phyloP scores from a whole-genome alignment of 768 basidiomycete genomes.

The Erythrobasidium yunnanense region DNA sequence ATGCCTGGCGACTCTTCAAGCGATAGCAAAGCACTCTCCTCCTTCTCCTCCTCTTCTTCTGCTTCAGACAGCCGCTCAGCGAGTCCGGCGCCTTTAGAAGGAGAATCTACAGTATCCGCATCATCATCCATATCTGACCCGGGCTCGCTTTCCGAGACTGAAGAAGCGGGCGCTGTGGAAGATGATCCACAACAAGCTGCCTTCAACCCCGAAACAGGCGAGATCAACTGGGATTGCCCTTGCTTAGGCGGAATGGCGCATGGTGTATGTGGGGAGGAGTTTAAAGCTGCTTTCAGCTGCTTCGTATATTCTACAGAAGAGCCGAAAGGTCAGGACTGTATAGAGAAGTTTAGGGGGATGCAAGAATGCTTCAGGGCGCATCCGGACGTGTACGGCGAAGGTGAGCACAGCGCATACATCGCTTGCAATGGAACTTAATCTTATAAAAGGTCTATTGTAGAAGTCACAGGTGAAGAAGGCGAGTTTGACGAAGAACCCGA shows the following conservation, averaged over 20 bases:
- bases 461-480: not conserved
- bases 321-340: conserved; percentile 94
- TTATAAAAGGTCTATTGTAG: not conserved
- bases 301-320: conserved; percentile 89
- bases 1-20: not conserved
- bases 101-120: not conserved
- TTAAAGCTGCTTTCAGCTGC: conserved; percentile 91
- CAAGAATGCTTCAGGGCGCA: conserved; percentile 76
- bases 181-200: conserved; percentile 47
- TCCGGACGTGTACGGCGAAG: conserved; percentile 23
- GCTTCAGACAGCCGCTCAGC: not conserved
- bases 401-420: not conserved
- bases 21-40: not conserved
- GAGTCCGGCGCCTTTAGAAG: conserved; percentile 4
- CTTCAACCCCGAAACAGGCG: conserved; percentile 90
- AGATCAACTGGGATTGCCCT: conserved; percentile 99
- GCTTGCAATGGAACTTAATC: not conserved
- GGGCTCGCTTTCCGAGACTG: not conserved
- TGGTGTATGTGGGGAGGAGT: conserved; percentile 85
- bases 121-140: conserved; percentile 1
- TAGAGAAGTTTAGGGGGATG: conserved; percentile 95
- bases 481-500: conserved; percentile 2
- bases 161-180: conserved; percentile 9
- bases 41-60: conserved; percentile 5
- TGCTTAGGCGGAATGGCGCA: conserved; percentile 98